Evolutionary conservation across 2,329 filamentous ascomycete genomes (phyloP), one percentile per base, ranked within the genome.

Genomic region (Cladobotryum protrusum): DNA sequence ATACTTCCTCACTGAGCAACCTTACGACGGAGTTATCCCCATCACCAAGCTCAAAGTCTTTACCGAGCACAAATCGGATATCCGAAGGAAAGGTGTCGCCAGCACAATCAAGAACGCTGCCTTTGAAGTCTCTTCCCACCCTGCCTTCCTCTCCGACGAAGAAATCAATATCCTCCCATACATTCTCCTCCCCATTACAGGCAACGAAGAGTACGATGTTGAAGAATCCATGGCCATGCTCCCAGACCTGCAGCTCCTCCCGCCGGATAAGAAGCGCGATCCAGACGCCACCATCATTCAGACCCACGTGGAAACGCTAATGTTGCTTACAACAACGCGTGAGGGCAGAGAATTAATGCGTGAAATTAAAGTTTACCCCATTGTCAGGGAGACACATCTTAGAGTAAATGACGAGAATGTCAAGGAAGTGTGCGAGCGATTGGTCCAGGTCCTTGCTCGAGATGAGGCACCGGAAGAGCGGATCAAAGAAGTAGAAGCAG

Each of bases 21-120:
- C 79, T 1, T 92, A 95, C 66, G 90, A 96, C 64, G 75, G 73
- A 1, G 81, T 96, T 13, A 82, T 96, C n/a, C 93, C 93, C 2
- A 75, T 97, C 43, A 89, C 87, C 44, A 97, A 97, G 73, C 76
- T 99, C 54, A 87, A 86, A 53, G 92, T 97, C 52, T 97, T 97
- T 67, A 97, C 93, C 1, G 89, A 95, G 67, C 89, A 96, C 71
- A 76, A 80, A 59, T 95, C 88, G 2, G 79, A 86, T 24, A 83
- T 96, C 48, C 82, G 93, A 51, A 79, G 93, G 48, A 89, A 89
- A 61, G 93, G 93, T n/a, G 91, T 96, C n/a, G 92, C 92, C 7
- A 90, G 85, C 53, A 93, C 89, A 9, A 89, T 99, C 65, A 97
- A 97, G 69, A 99, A 99, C 63, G 82, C 88, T 29, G 83, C 89